A percentile compares a stretch with the other conserved stretches of the same genome.
These are phyloP conservation scores for Diplosphaera chodatii DNA, from an alignment of 139 green algal species.

Conservation along the genomic window DNA sequence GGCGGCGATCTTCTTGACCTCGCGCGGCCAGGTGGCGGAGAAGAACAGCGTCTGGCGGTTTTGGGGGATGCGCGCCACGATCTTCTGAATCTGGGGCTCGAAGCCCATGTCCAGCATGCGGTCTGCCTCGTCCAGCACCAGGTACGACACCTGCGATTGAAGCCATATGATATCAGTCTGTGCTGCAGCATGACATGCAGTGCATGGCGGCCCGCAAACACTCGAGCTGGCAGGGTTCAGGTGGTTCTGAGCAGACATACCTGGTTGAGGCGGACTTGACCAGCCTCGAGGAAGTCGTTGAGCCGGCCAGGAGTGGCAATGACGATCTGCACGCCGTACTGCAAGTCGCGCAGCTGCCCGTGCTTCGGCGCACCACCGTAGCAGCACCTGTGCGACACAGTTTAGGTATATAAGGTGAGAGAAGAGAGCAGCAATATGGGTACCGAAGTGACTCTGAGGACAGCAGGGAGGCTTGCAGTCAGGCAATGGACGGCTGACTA, in stretches of 20 bases:
- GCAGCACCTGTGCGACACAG: too few species aligned
- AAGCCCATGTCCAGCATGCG: constrained; percentile 76
- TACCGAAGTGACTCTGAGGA: too few species aligned
- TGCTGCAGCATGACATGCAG: too few species aligned
- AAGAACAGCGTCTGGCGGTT: constrained; percentile 90
- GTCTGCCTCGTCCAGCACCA: constrained; percentile 68
- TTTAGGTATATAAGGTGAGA: constrained; percentile 1
- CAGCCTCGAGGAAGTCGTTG: constrained; percentile 84
- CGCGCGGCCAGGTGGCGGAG: constrained; percentile 81
- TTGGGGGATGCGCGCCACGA: constrained; percentile 55
- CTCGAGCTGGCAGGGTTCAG: not conserved
- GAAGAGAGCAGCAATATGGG: too few species aligned
- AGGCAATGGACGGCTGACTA: too few species aligned
- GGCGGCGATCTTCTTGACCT: constrained; percentile 81
- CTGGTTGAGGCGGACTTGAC: constrained; percentile 52
- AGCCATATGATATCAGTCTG: too few species aligned
- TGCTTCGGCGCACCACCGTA: constrained; percentile 87
- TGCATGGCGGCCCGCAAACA: not conserved
- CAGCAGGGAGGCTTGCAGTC: too few species aligned
- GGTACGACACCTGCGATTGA: constrained; percentile 34
- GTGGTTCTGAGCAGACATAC: not conserved
- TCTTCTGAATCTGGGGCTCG: constrained; percentile 80
- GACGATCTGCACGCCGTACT: constrained; percentile 68
- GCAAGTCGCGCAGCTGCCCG: constrained; percentile 74
- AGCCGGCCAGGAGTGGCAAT: constrained; percentile 89